Conservation (phyloP, 2,329 filamentous ascomycete species). For the Epichloe aotearoae region DNA sequence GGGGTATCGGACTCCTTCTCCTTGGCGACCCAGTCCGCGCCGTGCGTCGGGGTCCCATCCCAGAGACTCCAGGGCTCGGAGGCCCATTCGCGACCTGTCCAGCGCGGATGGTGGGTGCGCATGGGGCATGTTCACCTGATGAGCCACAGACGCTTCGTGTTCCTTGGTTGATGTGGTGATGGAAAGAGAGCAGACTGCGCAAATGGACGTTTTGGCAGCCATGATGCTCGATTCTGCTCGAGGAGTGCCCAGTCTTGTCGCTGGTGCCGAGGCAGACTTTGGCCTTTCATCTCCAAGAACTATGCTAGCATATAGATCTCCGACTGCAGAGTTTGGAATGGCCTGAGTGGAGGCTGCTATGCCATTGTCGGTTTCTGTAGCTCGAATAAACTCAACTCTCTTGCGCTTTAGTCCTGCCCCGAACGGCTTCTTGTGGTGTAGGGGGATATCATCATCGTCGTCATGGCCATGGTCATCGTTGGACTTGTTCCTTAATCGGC, state of each 20-base stretch:
- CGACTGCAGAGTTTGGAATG: conserved; percentile 20
- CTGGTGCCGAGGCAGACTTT: conserved; percentile 7
- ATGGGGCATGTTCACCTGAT: conserved; percentile 57
- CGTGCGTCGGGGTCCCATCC: conserved; percentile 67
- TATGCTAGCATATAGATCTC: conserved; percentile 53
- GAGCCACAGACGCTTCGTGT: conserved; percentile 52
- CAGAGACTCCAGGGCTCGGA: conserved; percentile 50
- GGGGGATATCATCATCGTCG: conserved; percentile 33
- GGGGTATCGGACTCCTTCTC: conserved; percentile 63
- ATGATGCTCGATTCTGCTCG: neutral
- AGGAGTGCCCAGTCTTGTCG: conserved; percentile 7
- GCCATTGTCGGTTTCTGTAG: conserved; percentile 25
- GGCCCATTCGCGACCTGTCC: conserved; percentile 56
- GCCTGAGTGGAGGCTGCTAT: conserved; percentile 13
- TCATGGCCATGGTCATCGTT: conserved; percentile 10
- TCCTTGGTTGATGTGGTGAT: conserved; percentile 18
- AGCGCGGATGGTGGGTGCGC: conserved; percentile 60
- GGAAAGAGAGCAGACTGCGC: conserved; percentile 23
- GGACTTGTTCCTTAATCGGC: conserved; percentile 13
- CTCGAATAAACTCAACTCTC: conserved; percentile 44
- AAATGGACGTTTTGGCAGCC: conserved; percentile 11
- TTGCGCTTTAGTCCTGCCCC: conserved; percentile 42
- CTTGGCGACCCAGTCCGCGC: conserved; percentile 54
- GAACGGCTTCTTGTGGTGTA: conserved; percentile 40
- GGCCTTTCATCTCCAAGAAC: conserved; percentile 37